These are phyloP conservation scores for Dioscorea cayenensis DNA, from an alignment of 116 monocot species.

Conservation along the genomic window DNA sequence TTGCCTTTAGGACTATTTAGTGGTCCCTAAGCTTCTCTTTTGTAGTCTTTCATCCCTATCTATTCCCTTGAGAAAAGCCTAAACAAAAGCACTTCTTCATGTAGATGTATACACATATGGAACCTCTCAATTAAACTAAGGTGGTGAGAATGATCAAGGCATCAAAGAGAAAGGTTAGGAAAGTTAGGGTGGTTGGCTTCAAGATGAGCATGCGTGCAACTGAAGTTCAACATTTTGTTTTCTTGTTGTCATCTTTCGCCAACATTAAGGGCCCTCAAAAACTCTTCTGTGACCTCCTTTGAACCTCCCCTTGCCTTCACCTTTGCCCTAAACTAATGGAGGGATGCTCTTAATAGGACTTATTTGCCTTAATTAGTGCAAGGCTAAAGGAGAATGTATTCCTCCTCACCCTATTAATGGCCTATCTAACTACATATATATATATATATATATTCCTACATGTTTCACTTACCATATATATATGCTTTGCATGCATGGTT, in stretches of 20 bases:
- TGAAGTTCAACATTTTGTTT: constrained; percentile 8
- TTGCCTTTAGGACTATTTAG: no score
- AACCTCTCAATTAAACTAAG: not conserved
- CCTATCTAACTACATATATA: not conserved
- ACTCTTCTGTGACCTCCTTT: constrained; percentile 1
- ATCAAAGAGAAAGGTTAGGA: not conserved
- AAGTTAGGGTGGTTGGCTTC: constrained; percentile 11
- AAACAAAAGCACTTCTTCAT: not conserved
- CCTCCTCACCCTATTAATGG: not conserved
- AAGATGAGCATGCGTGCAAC: constrained; percentile 16
- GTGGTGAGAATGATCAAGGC: not conserved
- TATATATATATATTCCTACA: no score
- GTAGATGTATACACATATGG: not conserved
- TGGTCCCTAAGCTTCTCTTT: not conserved
- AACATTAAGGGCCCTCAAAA: constrained; percentile 8
- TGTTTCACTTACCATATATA: no score
- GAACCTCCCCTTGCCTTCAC: not conserved
- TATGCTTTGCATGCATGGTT: no score
- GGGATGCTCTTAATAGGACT: not conserved
- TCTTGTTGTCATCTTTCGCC: constrained; percentile 12
- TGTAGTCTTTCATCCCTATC: not conserved
- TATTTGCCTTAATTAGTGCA: not conserved
- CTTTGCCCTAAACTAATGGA: constrained; percentile 4
- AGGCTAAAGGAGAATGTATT: constrained; percentile 6
- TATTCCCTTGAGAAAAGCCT: not conserved